A percentile compares a stretch with the other conserved stretches of the same genome.
These are phyloP conservation scores for Datura wrightii DNA, from an alignment of 257 asterid species.

Conservation along the genomic window DNA sequence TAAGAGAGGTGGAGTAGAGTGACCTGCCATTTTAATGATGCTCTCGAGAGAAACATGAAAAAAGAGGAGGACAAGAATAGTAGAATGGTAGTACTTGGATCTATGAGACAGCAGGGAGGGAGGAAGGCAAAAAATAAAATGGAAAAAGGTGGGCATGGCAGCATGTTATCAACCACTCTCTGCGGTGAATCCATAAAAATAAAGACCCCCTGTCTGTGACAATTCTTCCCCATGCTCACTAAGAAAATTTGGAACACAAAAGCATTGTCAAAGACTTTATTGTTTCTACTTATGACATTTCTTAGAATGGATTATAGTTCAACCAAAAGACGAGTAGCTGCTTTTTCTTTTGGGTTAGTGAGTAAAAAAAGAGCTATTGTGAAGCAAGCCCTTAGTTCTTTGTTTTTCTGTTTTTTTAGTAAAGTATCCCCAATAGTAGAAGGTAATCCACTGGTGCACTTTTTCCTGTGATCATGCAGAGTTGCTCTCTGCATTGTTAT, in stretches of 20 bases:
- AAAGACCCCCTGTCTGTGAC: not conserved
- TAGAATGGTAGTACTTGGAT: not conserved
- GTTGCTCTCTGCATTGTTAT: constrained; percentile 22
- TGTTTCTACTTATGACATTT: not conserved
- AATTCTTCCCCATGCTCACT: constrained; percentile 6
- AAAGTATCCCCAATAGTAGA: not conserved
- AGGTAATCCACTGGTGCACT: constrained; percentile 19
- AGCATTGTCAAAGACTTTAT: not conserved
- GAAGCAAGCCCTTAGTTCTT: constrained; percentile 4
- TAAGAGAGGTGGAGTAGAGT: not conserved
- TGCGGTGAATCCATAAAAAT: not conserved
- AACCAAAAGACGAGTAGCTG: not conserved
- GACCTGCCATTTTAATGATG: not conserved
- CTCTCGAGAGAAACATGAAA: not conserved
- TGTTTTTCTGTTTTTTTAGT: not conserved
- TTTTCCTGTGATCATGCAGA: not conserved
- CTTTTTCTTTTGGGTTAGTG: not conserved
- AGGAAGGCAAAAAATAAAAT: not conserved
- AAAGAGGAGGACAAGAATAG: constrained; percentile 18
- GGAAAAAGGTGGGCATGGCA: not conserved
- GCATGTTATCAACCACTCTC: constrained; percentile 1
- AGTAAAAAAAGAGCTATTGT: not conserved
- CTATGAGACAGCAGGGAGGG: constrained; percentile 12
- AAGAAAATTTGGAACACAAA: not conserved
- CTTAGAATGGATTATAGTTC: not conserved